phyloP scores from a whole-genome alignment of 345 rosid genomes.

The Abelmoschus esculentus region DNA sequence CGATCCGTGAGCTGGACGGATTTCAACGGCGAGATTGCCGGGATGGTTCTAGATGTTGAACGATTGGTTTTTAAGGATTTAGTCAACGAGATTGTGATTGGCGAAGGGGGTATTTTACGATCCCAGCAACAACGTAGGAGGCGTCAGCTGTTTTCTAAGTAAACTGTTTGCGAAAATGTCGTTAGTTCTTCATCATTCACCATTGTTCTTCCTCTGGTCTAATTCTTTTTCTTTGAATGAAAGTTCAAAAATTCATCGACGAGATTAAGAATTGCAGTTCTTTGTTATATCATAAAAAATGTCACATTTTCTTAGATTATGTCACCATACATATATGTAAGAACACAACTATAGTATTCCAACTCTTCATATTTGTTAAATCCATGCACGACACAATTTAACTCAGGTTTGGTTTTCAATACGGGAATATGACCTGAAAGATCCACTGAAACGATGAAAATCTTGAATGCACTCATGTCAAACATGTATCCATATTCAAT shows the following conservation, averaged over 20 bases:
- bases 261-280: slow-evolving; percentile 17
- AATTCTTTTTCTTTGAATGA: background rate
- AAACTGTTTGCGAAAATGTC: slow-evolving; percentile 13
- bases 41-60: slow-evolving; percentile 68
- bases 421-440: no score
- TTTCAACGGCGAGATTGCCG: slow-evolving; percentile 48
- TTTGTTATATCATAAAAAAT: slow-evolving; percentile 20
- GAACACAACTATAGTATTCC: no score
- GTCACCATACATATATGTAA: slow-evolving; percentile 14
- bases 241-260: slow-evolving; percentile 18
- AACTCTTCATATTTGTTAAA: no score
- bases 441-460: no score
- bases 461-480: no score
- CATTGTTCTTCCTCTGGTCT: background rate
- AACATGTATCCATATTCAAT: no score
- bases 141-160: slow-evolving; percentile 48
- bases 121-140: slow-evolving; percentile 38
- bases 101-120: slow-evolving; percentile 35
- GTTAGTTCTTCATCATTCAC: background rate
- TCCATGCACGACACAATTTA: no score
- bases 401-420: no score
- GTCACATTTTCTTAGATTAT: slow-evolving; percentile 17
- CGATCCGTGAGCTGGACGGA: slow-evolving; percentile 65
- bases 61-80: slow-evolving; percentile 74
- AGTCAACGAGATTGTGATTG: slow-evolving; percentile 60